Conservation (phyloP, 208 protist genomes). For the Polymyxa betae region DNA sequence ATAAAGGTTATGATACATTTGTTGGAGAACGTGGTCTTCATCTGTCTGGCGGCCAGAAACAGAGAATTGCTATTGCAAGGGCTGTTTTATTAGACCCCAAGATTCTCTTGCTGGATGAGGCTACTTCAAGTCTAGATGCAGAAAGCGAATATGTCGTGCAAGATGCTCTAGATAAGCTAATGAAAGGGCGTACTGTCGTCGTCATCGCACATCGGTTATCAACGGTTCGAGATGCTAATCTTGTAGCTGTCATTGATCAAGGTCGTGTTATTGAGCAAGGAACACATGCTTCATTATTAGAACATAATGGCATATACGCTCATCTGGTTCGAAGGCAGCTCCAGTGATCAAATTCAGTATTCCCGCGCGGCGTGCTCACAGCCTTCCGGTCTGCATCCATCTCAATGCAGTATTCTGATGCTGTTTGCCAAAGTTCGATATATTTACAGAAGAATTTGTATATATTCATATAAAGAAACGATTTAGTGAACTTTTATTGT, state of each 20-base stretch:
- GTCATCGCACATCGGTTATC: conserved; percentile 70
- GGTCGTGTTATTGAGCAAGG: conserved; percentile 70
- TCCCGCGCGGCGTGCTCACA: too few relatives aligned
- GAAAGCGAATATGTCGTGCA: conserved; percentile 61
- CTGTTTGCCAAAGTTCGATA: too few relatives aligned
- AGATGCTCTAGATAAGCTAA: conserved; percentile 49
- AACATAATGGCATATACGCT: background rate
- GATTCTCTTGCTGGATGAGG: conserved; percentile 54
- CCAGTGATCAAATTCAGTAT: background rate
- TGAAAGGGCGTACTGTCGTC: conserved; percentile 56
- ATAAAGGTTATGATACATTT: conserved; percentile 66
- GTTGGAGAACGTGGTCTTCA: conserved; percentile 68
- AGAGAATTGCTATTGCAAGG: conserved; percentile 72
- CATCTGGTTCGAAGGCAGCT: background rate
- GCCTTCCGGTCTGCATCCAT: too few relatives aligned
- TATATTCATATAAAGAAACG: too few relatives aligned
- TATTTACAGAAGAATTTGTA: too few relatives aligned
- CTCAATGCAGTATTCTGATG: too few relatives aligned
- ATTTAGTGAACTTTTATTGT: too few relatives aligned
- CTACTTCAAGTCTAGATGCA: conserved; percentile 61
- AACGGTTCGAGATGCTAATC: conserved; percentile 74
- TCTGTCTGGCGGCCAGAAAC: conserved; percentile 72
- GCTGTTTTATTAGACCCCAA: conserved; percentile 68
- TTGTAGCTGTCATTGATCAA: conserved; percentile 68
- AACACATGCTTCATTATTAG: conserved; percentile 56